A percentile compares a stretch with the other conserved stretches of the same genome.
Conservation (phyloP, 2,329 filamentous ascomycete genomes). For the Cryphonectria radicalis region DNA sequence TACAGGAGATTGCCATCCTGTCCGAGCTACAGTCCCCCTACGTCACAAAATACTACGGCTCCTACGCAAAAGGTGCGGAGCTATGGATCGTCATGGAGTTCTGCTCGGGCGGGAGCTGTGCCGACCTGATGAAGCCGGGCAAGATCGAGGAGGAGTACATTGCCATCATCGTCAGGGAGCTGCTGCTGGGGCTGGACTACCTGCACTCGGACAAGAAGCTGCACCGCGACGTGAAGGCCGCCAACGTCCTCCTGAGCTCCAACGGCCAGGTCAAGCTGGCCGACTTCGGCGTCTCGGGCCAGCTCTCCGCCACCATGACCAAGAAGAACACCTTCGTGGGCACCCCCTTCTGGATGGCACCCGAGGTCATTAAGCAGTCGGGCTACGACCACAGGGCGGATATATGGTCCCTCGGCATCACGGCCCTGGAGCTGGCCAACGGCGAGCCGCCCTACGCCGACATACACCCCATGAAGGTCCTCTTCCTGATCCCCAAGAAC, state of each 20-base stretch:
- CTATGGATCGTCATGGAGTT: conserved; percentile 99
- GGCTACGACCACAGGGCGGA: conserved; percentile 98
- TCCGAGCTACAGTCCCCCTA: conserved; percentile 95
- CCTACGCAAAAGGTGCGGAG: conserved; percentile 93
- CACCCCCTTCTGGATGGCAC: conserved; percentile 99
- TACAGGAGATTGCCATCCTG: conserved; percentile 96
- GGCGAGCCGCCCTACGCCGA: conserved; percentile 95
- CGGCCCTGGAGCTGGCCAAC: conserved; percentile 86
- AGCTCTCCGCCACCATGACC: conserved; percentile 96
- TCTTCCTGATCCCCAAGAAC: conserved; percentile 96
- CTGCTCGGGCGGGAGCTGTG: conserved; percentile 94
- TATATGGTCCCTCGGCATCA: conserved; percentile 96
- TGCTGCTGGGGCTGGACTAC: conserved; percentile 89
- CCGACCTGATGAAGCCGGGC: conserved; percentile 93
- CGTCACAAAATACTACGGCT: conserved; percentile 97
- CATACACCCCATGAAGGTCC: conserved; percentile 97
- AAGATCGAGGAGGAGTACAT: conserved; percentile 94
- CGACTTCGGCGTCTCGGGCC: conserved; percentile 95
- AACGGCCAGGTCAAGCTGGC: conserved; percentile 96
- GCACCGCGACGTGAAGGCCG: conserved; percentile 95
- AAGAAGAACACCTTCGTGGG: conserved; percentile 99
- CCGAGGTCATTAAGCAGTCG: conserved; percentile 97
- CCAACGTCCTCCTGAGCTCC: conserved; percentile 86
- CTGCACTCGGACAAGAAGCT: conserved; percentile 94
- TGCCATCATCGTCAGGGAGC: conserved; percentile 88